phyloP scores from a whole-genome alignment of 305 asterid genomes.

The Fraxinus floribunda region DNA sequence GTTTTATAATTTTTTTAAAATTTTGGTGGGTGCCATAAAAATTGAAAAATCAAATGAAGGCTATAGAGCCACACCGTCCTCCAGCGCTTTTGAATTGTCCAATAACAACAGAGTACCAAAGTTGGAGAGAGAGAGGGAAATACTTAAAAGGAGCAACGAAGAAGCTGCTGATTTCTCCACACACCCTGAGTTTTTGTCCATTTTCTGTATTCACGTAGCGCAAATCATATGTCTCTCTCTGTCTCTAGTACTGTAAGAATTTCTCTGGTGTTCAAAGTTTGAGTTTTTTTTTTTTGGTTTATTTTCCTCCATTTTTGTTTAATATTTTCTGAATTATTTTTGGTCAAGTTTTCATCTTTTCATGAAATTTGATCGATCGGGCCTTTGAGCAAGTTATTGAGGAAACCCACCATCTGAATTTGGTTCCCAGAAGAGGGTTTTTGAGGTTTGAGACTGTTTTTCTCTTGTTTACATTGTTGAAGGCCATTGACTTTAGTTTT shows the following conservation, averaged over 20 bases:
- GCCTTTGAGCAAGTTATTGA: conserved; percentile 22
- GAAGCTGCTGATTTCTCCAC: conserved; percentile 29
- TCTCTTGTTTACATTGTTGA: background rate
- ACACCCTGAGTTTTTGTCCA: conserved; percentile 16
- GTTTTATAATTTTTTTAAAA: background rate
- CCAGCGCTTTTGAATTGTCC: conserved; percentile 29
- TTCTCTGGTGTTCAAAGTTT: conserved; percentile 17
- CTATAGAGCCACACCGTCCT: conserved; percentile 8
- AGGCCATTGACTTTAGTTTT: background rate
- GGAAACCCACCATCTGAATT: conserved; percentile 23
- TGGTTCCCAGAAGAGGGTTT: conserved; percentile 21
- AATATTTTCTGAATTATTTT: conserved; percentile 10
- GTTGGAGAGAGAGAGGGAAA: conserved; percentile 13
- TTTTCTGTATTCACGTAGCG: background rate
- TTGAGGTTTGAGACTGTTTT: conserved; percentile 24
- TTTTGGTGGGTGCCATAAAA: conserved; percentile 4
- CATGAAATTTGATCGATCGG: conserved; percentile 34
- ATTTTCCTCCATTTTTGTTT: conserved; percentile 14
- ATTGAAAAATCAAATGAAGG: conserved; percentile 31
- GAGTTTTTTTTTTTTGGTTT: background rate
- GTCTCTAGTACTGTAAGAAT: conserved; percentile 24
- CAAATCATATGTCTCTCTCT: background rate
- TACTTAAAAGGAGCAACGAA: conserved; percentile 17
- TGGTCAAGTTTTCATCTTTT: conserved; percentile 32
- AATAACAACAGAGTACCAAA: conserved; percentile 21